Evolutionary conservation across 169 alveolate species (phyloP), one percentile per base, ranked within the genome.

Genomic region (Hammondia hammondi): DNA sequence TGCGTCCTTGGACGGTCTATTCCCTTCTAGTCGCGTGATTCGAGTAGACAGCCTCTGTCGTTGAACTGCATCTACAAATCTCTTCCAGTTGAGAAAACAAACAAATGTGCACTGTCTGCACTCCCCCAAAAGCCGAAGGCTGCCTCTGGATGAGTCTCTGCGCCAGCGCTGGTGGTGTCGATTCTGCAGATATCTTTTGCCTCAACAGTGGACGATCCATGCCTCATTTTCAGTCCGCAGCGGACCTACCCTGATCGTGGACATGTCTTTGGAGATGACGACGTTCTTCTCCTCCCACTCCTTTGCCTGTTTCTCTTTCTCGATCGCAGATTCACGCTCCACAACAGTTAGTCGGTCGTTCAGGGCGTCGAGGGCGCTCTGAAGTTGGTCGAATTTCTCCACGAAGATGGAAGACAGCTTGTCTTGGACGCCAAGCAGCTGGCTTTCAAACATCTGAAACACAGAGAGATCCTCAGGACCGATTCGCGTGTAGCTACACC

Each of bases 371-470:
- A 72, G 81, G 10, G 94, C 91, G 73, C 61, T n/a, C 81, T 92
- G 95, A 61, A 82, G 82, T 35, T 73, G 85, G 43, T 95, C 94
- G 27, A 85, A 57, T 88, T 81, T 94, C 39, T 94, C 94, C 81
- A 88, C 93, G 45, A 94, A 94, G 35, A 90, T 85, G 39, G 93
- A 52, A 2, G 89, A 90, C 37, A 94, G 87, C 92, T 91, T 94
- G 84, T 94, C 96, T 72, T 94, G 94, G 92, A 94, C 91, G 67
- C 84, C 85, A 57, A 72, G 91, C 71, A 94, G 92, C 91, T 94
- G 96, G 94, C 91, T 56, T 93, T 94, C 96, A 57, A 94, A 91
- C 94, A 94, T 61, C 96, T 87, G 94, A 87, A 56, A 35, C 72
- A n/a, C 27, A 24, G 77, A 17, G 32, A 67, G 6, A 67, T 67